phyloP scores from a whole-genome alignment of 139 green algal genomes.

The Diplosphaera chodatii region DNA sequence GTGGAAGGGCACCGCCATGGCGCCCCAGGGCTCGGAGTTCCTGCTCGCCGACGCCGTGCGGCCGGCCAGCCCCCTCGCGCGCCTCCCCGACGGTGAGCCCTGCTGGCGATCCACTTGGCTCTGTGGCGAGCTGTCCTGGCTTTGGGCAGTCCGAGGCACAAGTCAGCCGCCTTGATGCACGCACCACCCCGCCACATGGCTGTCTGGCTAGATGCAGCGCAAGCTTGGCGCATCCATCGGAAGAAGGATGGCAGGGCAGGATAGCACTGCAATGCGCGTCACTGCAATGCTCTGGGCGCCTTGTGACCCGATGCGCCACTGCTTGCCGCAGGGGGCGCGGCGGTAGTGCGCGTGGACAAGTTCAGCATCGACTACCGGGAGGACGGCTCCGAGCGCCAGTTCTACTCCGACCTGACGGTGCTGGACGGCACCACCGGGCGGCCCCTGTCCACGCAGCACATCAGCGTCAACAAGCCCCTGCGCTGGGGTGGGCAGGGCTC shows the following conservation, averaged over 20 bases:
- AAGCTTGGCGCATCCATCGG: no score
- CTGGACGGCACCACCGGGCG: slow-evolving; percentile 18
- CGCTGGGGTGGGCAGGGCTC: slow-evolving; percentile 40
- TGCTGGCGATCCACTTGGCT: slow-evolving; percentile 3
- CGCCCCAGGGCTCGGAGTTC: slow-evolving; percentile 43
- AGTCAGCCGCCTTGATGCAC: no score
- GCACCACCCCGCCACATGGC: no score
- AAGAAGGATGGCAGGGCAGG: no score
- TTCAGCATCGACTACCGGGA: slow-evolving; percentile 93
- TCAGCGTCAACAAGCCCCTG: slow-evolving; percentile 93
- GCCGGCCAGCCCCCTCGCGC: slow-evolving; percentile 18
- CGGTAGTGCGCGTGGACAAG: slow-evolving; percentile 73
- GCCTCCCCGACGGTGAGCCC: slow-evolving; percentile 5
- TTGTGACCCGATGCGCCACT: not conserved
- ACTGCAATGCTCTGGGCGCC: no score
- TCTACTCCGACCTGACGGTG: slow-evolving; percentile 78
- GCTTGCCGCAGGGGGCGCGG: slow-evolving; percentile 15
- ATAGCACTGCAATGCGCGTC: no score
- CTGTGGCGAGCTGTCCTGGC: no score
- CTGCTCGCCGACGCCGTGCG: slow-evolving; percentile 27
- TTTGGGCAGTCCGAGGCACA: no score
- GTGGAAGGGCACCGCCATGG: slow-evolving; percentile 73
- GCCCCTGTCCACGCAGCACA: slow-evolving; percentile 61
- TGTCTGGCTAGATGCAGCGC: no score
- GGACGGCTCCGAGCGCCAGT: slow-evolving; percentile 86